Evolutionary conservation across 192 early-diverging fungal species (phyloP).

Genomic region (Backusella tarrabulga): DNA sequence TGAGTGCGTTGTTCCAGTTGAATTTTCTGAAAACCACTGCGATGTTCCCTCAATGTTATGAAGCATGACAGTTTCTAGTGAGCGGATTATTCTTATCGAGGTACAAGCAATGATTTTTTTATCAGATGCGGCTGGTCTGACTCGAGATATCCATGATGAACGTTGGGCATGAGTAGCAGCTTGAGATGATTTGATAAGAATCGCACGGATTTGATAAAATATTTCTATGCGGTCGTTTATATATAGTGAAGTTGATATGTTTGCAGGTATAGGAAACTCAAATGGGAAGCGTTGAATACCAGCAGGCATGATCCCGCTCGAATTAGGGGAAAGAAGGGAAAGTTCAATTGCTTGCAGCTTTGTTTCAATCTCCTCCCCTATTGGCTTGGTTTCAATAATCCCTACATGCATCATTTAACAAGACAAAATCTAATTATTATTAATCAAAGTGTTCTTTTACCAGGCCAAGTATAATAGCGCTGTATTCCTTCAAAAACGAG

Average conservation of each 20-base stretch:
- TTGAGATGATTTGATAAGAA: background rate
- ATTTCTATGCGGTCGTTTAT: constrained; percentile 18
- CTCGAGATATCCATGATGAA: background rate
- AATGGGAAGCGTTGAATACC: constrained; percentile 26
- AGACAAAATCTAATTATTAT: background rate
- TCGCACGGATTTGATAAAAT: constrained; percentile 21
- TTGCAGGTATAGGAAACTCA: constrained; percentile 27
- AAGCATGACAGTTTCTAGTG: constrained; percentile 2
- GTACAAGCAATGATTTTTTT: constrained; percentile 2
- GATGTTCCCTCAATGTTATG: background rate
- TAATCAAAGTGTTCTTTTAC: background rate
- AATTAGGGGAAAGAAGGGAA: constrained; percentile 21
- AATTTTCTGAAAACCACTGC: background rate
- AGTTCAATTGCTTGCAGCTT: constrained; percentile 19
- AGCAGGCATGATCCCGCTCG: constrained; percentile 8
- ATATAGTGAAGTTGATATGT: constrained; percentile 12
- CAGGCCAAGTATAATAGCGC: constrained; percentile 9
- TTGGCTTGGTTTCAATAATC: background rate
- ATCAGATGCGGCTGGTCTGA: background rate
- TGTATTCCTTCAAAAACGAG: constrained; percentile 21
- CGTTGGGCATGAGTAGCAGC: background rate
- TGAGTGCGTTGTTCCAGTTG: background rate
- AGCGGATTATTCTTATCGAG: constrained; percentile 4
- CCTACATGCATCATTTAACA: background rate
- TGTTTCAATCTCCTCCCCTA: constrained; percentile 10